Base-by-base conservation (phyloP, 2,329 filamentous ascomycete genomes). In the Aspergillus ustus region DNA sequence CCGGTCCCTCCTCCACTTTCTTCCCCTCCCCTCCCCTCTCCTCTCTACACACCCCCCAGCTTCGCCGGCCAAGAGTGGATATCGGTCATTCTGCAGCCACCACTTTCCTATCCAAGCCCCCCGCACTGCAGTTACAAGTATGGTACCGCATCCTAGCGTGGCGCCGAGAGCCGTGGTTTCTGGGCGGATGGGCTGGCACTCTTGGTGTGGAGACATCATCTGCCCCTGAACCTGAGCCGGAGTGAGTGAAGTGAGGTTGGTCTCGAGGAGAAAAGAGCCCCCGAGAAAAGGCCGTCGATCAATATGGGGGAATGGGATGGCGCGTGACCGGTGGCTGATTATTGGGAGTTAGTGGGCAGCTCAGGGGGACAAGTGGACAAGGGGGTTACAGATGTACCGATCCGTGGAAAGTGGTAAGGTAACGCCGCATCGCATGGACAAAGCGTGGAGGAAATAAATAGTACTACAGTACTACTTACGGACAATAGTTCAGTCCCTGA, bases 21-120 rank as follows among this genome's bases (percentile, higher is more conserved):
- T 15, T 13, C 3, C 34, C 22, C 22, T 25, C 22, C 25, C 25
- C 25, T 25, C 13, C 15, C 3, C 34, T 4, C 22, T 25, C 22
- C 25, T 5, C 25, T 25, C 13, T 15, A 15, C 34, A 3, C 11
- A 15, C 34, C 34, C 43, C 17, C 43, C 43, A 22, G 43, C 43
- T 40, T 54, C 37, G 22, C 1, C 11, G 37, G 19, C 37, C 22
- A 45, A 25, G 44, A 25, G 43, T 15, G 29, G 20, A 52, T 22
- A 22, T 25, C 52, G 40, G 22, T 15, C 8, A 43, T 43, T 52
- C 51, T 43, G 31, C 52, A 34, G 13, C 28, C 22, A 20, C 22
- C 31, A 57, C 45, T 45, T 57, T 57, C 54, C 54, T 57, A 29
- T 45, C 52, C 52, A 53, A 53, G 52, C 52, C 37, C 51, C 51